A percentile compares a stretch with the other conserved stretches of the same genome.
Conservation (phyloP, 345 rosid species). For the Gossypium stocksii region DNA sequence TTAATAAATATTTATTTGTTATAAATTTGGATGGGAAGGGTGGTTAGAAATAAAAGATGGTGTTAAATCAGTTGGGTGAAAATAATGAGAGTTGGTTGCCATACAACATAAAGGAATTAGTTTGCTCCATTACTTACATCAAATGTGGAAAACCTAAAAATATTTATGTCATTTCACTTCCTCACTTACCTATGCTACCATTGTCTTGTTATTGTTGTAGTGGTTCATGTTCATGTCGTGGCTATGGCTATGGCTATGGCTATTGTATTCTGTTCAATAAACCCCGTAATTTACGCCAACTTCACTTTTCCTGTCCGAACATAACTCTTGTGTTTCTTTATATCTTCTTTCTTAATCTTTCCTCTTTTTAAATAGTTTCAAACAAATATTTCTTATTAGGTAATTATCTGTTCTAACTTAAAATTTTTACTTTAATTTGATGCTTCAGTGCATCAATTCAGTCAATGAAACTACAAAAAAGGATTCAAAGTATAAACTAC, state of each 20-base stretch:
- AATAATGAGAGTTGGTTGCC: background rate
- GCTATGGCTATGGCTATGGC: background rate
- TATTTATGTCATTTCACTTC: background rate
- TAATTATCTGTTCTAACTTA: too few species aligned
- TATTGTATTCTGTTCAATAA: background rate
- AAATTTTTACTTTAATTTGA: too few species aligned
- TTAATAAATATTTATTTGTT: too few species aligned
- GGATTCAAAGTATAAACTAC: too few species aligned
- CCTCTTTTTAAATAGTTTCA: too few species aligned
- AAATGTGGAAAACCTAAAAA: too few species aligned
- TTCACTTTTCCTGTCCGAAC: background rate
- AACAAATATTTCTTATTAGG: too few species aligned
- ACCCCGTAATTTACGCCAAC: background rate
- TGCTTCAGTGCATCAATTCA: too few species aligned
- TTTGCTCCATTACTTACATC: background rate
- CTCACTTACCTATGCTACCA: background rate
- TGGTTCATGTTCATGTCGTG: background rate
- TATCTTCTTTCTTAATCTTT: too few species aligned
- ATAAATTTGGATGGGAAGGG: too few species aligned
- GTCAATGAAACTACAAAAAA: too few species aligned
- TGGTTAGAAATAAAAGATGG: background rate
- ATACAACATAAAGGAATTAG: background rate
- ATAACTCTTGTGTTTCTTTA: too few species aligned
- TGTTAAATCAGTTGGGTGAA: background rate
- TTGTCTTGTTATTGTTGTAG: background rate